Evolutionary conservation across 306 rosid species (phyloP).

Genomic region (Arachis stenosperma): DNA sequence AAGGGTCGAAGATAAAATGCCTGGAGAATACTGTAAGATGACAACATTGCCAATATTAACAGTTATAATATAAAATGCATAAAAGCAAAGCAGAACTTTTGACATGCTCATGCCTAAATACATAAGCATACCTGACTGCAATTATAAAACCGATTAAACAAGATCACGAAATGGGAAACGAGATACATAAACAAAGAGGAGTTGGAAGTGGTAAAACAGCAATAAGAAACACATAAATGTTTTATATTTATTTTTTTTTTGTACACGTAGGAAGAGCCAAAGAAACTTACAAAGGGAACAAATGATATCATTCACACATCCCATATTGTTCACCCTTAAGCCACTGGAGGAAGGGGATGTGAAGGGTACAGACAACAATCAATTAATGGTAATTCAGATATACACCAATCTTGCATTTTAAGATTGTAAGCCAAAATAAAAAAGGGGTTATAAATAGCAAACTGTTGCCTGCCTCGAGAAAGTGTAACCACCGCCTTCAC

Average conservation of each 20-base stretch:
- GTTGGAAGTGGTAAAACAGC: constrained; percentile 7
- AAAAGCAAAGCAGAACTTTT: constrained; percentile 32
- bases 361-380: constrained; percentile 41
- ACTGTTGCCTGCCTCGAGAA: constrained; percentile 91
- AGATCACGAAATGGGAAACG: constrained; percentile 5
- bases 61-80: constrained; percentile 28
- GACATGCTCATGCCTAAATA: constrained; percentile 7
- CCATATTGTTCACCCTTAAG: constrained; percentile 8
- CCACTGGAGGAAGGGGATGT: not conserved
- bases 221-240: not conserved
- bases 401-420: constrained; percentile 45
- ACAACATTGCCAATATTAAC: constrained; percentile 27
- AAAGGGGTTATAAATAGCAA: constrained; percentile 67
- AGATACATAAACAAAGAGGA: constrained; percentile 23
- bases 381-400: constrained; percentile 49
- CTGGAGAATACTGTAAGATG: constrained; percentile 9
- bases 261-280: not conserved
- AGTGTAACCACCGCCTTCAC: constrained; percentile 82
- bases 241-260: not conserved
- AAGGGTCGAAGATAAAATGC: constrained; percentile 31
- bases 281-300: constrained; percentile 15
- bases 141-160: constrained; percentile 22
- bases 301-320: not conserved
- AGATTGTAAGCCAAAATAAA: constrained; percentile 14
- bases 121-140: constrained; percentile 21